Conservation (phyloP, 495 filamentous ascomycete species). For the Cryomyces minteri region DNA sequence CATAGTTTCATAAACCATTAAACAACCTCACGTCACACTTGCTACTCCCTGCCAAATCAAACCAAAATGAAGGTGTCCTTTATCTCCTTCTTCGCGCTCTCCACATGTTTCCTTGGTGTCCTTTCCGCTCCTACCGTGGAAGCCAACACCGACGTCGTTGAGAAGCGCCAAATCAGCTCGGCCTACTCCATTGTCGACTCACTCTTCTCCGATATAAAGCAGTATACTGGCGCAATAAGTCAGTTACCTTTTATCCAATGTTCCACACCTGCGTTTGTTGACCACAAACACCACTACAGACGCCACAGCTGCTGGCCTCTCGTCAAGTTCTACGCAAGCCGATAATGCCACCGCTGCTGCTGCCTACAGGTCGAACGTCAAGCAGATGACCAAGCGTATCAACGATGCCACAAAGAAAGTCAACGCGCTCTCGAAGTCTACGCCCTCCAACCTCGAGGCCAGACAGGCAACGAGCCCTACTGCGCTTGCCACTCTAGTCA, state of each 20-base stretch:
- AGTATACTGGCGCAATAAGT: conserved; percentile 12
- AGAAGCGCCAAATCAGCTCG: conserved; percentile 4
- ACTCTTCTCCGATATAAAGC: conserved; percentile 9
- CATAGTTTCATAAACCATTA: too few species aligned
- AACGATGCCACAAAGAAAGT: conserved; percentile 3
- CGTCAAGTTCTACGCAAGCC: conserved; percentile 1
- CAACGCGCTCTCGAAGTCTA: neutral
- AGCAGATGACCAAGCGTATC: conserved; percentile 6
- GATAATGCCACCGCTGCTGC: conserved; percentile 9
- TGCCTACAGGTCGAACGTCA: conserved; percentile 4
- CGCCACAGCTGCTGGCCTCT: conserved; percentile 6
- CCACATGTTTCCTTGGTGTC: too few species aligned
- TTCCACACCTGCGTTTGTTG: neutral
- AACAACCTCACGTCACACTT: too few species aligned
- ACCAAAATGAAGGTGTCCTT: too few species aligned
- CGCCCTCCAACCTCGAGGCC: neutral
- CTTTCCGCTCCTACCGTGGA: too few species aligned
- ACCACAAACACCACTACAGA: neutral
- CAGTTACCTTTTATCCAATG: neutral
- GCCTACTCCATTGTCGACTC: conserved; percentile 10
- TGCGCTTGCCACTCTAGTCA: conserved; percentile 5
- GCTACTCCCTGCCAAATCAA: too few species aligned
- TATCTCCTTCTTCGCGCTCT: too few species aligned
- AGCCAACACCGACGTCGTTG: neutral
- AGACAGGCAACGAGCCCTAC: conserved; percentile 3